A percentile compares a stretch with the other conserved stretches of the same genome.
Conservation (phyloP, 2,329 filamentous ascomycete genomes). For the Fusarium pseudonygamai region DNA sequence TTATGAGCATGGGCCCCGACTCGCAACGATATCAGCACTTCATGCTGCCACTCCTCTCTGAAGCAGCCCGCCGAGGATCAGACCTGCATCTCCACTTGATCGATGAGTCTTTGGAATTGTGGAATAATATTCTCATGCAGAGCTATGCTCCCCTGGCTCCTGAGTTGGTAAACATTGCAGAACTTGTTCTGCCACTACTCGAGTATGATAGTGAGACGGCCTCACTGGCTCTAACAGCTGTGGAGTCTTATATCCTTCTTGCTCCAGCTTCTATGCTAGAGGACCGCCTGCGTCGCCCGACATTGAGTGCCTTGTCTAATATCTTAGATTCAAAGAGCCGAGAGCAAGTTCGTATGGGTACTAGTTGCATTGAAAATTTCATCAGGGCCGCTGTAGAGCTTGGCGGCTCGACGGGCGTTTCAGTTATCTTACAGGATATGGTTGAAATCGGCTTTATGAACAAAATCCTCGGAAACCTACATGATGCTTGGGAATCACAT, state of each 20-base stretch:
- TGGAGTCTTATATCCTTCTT: conserved; percentile 76
- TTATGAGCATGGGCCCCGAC: conserved; percentile 83
- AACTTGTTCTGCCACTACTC: conserved; percentile 72
- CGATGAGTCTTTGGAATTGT: conserved; percentile 91
- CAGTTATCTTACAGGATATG: conserved; percentile 72
- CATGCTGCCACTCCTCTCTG: conserved; percentile 83
- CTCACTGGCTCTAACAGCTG: conserved; percentile 68
- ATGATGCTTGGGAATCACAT: conserved; percentile 76
- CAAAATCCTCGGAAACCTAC: conserved; percentile 72
- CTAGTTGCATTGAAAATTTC: conserved; percentile 70
- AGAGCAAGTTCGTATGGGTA: conserved; percentile 66
- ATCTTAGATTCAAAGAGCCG: conserved; percentile 64
- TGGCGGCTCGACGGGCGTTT: conserved; percentile 68
- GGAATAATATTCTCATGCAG: conserved; percentile 78
- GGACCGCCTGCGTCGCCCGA: conserved; percentile 62
- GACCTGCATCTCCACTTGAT: conserved; percentile 83
- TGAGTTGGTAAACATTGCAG: conserved; percentile 70
- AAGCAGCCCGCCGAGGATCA: conserved; percentile 80
- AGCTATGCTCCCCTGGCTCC: conserved; percentile 68
- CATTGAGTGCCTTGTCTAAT: conserved; percentile 59
- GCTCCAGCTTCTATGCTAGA: conserved; percentile 73
- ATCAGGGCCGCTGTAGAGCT: conserved; percentile 70
- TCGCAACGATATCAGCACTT: conserved; percentile 82
- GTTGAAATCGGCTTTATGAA: conserved; percentile 69
- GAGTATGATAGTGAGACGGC: conserved; percentile 73